Evolutionary conservation across 768 basidiomycete genomes (phyloP).

Genomic region (Lepiota brunneoincarnata): DNA sequence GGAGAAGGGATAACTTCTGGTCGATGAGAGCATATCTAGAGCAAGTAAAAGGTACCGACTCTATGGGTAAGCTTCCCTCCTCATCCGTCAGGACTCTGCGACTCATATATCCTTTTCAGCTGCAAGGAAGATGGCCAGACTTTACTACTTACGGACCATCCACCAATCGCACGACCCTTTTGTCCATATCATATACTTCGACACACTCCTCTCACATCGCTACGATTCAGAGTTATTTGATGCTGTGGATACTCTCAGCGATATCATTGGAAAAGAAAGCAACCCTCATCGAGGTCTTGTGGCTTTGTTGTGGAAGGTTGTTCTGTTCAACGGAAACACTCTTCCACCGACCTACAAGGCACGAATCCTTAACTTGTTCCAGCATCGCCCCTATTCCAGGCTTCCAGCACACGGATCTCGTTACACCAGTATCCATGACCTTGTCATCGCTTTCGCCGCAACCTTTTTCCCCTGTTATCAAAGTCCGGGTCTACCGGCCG

Average conservation of each 20-base stretch:
- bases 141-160: slow-evolving; percentile 39
- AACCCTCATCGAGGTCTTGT: slow-evolving; percentile 18
- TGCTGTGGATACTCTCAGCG: neutral
- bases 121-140: slow-evolving; percentile 29
- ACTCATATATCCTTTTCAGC: neutral
- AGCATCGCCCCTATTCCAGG: slow-evolving; percentile 23
- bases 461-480: slow-evolving; percentile 1
- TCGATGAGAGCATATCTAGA: slow-evolving; percentile 37
- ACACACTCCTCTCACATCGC: slow-evolving; percentile 28
- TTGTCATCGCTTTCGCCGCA: slow-evolving; percentile 1
- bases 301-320: slow-evolving; percentile 38
- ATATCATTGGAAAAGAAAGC: slow-evolving; percentile 20
- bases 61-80: slow-evolving; percentile 7
- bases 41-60: neutral
- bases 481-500: neutral
- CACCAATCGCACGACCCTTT: slow-evolving; percentile 29
- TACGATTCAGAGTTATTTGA: neutral
- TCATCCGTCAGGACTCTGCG: neutral
- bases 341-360: slow-evolving; percentile 27
- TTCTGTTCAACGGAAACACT: slow-evolving; percentile 24
- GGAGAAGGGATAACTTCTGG: slow-evolving; percentile 61
- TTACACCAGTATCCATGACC: neutral
- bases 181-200: slow-evolving; percentile 46
- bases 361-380: slow-evolving; percentile 32
- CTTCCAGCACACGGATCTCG: too few species aligned